phyloP scores from a whole-genome alignment of 208 protist species.

The Acanthamoeba castellanii region DNA sequence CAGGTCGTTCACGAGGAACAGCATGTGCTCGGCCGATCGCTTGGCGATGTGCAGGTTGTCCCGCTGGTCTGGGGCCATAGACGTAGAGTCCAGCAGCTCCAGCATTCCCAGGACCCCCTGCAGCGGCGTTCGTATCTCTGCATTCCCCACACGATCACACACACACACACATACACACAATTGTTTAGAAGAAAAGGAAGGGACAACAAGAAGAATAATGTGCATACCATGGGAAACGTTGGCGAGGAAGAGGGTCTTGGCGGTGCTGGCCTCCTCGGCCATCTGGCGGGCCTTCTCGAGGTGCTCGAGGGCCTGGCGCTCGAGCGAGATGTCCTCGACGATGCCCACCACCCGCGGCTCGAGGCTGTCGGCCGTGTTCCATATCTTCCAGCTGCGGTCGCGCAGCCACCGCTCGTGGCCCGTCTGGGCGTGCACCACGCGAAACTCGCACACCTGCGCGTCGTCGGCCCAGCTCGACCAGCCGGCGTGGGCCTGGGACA shows the following conservation, averaged over 20 bases:
- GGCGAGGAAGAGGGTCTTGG: slow-evolving; percentile 66
- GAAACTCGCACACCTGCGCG: slow-evolving; percentile 8
- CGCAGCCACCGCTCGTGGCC: background rate
- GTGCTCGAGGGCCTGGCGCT: slow-evolving; percentile 6
- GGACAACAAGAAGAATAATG: too few species aligned
- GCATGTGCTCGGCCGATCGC: slow-evolving; percentile 44
- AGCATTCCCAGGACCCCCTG: slow-evolving; percentile 58
- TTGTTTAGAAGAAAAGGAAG: too few species aligned
- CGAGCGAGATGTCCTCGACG: slow-evolving; percentile 56
- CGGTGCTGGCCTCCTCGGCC: slow-evolving; percentile 54
- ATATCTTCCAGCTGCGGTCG: slow-evolving; percentile 21
- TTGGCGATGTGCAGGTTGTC: slow-evolving; percentile 46
- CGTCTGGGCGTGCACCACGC: background rate
- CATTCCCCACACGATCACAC: too few species aligned
- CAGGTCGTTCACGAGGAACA: slow-evolving; percentile 59
- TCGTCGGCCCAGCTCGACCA: too few species aligned
- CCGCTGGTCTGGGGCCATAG: background rate
- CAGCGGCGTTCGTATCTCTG: slow-evolving; percentile 50
- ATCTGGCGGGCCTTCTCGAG: slow-evolving; percentile 5
- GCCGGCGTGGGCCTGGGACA: too few species aligned
- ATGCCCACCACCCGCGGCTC: slow-evolving; percentile 60
- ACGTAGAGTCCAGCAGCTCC: background rate
- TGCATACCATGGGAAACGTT: slow-evolving; percentile 56
- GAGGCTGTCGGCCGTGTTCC: background rate
- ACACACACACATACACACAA: too few species aligned